Conservation (phyloP, 108 stramenopile genomes). For the Stephanodiscus triporus region DNA sequence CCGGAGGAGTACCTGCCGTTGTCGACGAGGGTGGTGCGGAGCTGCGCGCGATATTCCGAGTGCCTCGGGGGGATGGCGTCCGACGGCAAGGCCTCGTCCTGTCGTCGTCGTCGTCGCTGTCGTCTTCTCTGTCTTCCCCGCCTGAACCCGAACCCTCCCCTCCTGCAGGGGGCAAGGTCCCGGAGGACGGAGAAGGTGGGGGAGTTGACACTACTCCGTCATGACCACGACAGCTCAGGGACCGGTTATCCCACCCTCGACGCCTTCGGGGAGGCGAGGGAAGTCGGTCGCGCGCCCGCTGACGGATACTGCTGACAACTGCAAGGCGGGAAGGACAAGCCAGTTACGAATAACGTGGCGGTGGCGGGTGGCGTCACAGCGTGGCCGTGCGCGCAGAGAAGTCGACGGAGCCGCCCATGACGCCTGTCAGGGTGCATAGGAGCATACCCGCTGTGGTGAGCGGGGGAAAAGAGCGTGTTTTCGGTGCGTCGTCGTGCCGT, state of each 20-base stretch:
- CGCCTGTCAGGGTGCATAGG: conserved; percentile 85
- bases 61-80: conserved; percentile 65
- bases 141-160: conserved; percentile 56
- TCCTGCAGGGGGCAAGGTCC: conserved; percentile 61
- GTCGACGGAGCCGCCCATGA: conserved; percentile 81
- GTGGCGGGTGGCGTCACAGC: no score
- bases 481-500: conserved; percentile 72
- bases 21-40: conserved; percentile 80
- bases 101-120: not conserved
- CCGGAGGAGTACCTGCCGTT: conserved; percentile 86
- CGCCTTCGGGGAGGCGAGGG: conserved; percentile 84
- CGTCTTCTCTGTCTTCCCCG: conserved; percentile 7
- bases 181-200: conserved; percentile 87
- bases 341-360: conserved; percentile 11
- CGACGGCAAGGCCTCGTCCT: conserved; percentile 54
- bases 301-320: conserved; percentile 76
- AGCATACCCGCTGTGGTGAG: conserved; percentile 85
- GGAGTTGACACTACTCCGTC: conserved; percentile 69
- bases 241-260: conserved; percentile 85
- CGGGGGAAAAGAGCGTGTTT: conserved; percentile 77
- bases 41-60: conserved; percentile 83
- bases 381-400: conserved; percentile 34
- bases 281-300: conserved; percentile 63
- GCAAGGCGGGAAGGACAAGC: conserved; percentile 69
- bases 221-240: conserved; percentile 50